These are phyloP conservation scores for Aspergillus felis DNA, from an alignment of 2,329 filamentous ascomycete species.

Conservation along the genomic window DNA sequence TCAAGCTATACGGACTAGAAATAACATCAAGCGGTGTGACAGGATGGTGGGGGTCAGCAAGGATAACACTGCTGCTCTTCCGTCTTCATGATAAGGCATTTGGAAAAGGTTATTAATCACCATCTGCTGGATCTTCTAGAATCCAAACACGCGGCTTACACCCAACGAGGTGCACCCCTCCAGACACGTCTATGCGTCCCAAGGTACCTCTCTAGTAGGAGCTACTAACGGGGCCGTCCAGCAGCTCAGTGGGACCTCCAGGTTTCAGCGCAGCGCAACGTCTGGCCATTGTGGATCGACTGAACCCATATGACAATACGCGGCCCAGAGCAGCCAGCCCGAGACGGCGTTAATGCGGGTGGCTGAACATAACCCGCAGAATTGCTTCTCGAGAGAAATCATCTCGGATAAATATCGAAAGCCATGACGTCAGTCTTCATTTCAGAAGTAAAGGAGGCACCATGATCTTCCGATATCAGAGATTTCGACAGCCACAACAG, in stretches of 20 bases:
- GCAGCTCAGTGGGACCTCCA: neutral
- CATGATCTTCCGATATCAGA: neutral
- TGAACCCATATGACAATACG: constrained; percentile 14
- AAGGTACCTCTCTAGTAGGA: neutral
- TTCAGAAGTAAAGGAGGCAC: neutral
- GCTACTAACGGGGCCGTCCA: neutral
- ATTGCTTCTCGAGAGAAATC: constrained; percentile 2
- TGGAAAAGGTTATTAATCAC: neutral
- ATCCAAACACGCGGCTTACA: neutral
- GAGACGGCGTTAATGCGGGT: constrained; percentile 8
- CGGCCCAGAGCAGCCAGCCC: constrained; percentile 1
- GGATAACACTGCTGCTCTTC: neutral
- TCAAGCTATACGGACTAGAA: too few species aligned
- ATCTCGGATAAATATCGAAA: neutral
- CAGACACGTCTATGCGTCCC: neutral
- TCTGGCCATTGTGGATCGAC: neutral
- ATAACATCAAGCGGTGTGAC: neutral
- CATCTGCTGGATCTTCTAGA: neutral
- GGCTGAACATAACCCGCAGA: constrained; percentile 2
- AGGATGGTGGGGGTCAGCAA: neutral
- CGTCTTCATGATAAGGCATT: neutral
- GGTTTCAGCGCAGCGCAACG: neutral
- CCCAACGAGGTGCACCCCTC: too few species aligned
- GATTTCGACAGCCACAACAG: too few species aligned
- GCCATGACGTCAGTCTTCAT: neutral